phyloP scores from a whole-genome alignment of 2,329 filamentous ascomycete species.

The Davidsoniella neocaledoniae region DNA sequence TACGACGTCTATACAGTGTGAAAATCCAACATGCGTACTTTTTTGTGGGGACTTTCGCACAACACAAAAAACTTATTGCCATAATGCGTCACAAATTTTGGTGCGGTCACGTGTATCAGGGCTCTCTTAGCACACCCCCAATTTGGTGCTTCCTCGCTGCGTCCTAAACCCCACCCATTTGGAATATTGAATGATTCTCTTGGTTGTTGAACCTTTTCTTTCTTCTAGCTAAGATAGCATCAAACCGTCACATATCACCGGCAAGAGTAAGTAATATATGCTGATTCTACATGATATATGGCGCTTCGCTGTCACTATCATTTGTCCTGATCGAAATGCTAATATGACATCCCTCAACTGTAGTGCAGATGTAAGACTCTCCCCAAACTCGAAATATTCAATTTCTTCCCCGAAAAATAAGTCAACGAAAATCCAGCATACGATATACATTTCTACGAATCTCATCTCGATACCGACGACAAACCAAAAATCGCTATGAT shows the following conservation, averaged over 20 bases:
- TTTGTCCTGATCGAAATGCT: constrained; percentile 22
- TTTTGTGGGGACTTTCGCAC: constrained; percentile 1
- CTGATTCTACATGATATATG: constrained; percentile 2
- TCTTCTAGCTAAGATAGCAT: constrained; percentile 13
- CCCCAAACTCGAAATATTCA: neutral
- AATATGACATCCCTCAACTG: constrained; percentile 23
- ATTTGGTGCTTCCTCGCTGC: constrained; percentile 6
- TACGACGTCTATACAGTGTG: neutral
- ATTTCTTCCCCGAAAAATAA: neutral
- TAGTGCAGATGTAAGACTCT: constrained; percentile 77
- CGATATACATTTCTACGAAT: constrained; percentile 13
- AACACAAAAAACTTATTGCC: constrained; percentile 3
- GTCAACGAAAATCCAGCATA: neutral
- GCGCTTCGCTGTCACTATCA: neutral
- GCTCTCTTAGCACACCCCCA: constrained; percentile 12
- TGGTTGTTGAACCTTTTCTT: constrained; percentile 15
- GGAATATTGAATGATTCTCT: constrained; percentile 16
- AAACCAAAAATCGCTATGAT: neutral
- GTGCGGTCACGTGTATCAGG: constrained; percentile 12
- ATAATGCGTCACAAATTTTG: neutral
- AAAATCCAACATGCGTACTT: neutral
- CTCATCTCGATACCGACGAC: constrained; percentile 12
- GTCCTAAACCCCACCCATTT: constrained; percentile 13
- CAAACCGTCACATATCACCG: constrained; percentile 33
- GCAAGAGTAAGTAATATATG: constrained; percentile 37